Base-by-base conservation (phyloP, 805 yeast genomes). In the Teunomyces tritomae region DNA sequence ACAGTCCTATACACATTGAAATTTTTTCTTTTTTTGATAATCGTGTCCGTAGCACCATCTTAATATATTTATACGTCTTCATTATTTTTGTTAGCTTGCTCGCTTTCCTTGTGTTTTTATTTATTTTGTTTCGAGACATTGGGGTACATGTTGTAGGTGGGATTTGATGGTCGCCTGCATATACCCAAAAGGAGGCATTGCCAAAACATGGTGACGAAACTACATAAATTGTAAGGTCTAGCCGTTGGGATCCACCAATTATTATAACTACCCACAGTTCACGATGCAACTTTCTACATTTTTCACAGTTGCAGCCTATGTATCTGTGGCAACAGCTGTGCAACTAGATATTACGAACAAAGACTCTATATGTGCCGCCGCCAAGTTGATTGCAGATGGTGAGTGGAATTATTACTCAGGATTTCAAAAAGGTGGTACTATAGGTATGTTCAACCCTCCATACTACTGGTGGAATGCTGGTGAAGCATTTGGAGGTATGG, bases 391-490 rank as follows among this genome's bases (percentile, higher is more conserved):
- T 1, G 65, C 62, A 1, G 52, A 64, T 10, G 81, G 80, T 35
- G 65, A 70, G 48, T 63, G 71, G 67, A 73, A 76, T 58, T 76
- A 76, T 53, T 76, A 76, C 57, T 67, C 61, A 49, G 81, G 80
- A 14, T 49, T 52, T 34, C 28, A 55, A 28, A 55, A 63, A 47
- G 80, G 79, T 11, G 80, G 80, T 27, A 63, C 71, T 8, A 68
- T 75, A 8, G 80, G 80, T 1, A 71, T 71, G 76, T 74, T 76
- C 53, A 49, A 61, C 4, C 43, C 64, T 10, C 79, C 78, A 2
- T 71, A 76, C 64, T 76, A 75, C 61, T 76, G 80, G 80, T 76
- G 80, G 80, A 67, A 76, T 50, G 78, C 79, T 24, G 79, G 79
- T 20, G 78, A 73, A 57, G 78, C 77, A 4, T 76, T 76, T 65